Base-by-base conservation (phyloP, 2,329 filamentous ascomycete genomes). In the Aspergillus carbonarius region DNA sequence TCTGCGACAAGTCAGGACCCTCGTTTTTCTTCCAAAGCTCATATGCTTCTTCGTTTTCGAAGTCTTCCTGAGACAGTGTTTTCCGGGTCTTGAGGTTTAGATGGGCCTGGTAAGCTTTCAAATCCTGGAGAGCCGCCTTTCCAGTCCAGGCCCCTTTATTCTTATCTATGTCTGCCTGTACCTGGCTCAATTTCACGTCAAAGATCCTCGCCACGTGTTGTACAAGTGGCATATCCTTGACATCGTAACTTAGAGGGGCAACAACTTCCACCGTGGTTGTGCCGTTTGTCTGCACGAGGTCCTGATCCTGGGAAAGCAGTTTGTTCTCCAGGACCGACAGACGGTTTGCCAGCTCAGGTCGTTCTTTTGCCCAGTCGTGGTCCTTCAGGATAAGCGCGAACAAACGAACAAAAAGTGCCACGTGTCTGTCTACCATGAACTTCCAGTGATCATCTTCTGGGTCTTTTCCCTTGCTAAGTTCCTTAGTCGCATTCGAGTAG, bases 161-260 rank as follows among this genome's bases (percentile, higher is more conserved):
- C 50, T 87, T 84, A 74, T 96, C 90, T 70, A 99, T 91, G 68
- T 97, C 93, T 44, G 85, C 84, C 77, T 99, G 95, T 5, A 93
- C 88, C 65, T 95, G 88, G 1, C 88, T 86, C 64, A 89, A 86
- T 44, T 87, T 87, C 59, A 93, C 82, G 46, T 89, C 90, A 76
- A 98, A 99, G 63, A 97, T 90, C 67, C 84, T 88, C 52, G 89
- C 90, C 25, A 99, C 93, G 35, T 89, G 85, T 72, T 95, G 89
- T 27, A 96, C 95, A 77, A 97, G 84, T 37, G 88, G 88, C 95
- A 99, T 99, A 72, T 99, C 95, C 76, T 95, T 96, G 71, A 98
- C 89, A 74, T 97, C 91, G 74, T 96, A 91, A 70, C 87, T 95
- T 58, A 96, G 80, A 10, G 93, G 92, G 2, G 92, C 85, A 57